Evolutionary conservation across 116 monocot species (phyloP), one percentile per base, ranked within the genome.

Genomic region (Dioscorea cayenensis): DNA sequence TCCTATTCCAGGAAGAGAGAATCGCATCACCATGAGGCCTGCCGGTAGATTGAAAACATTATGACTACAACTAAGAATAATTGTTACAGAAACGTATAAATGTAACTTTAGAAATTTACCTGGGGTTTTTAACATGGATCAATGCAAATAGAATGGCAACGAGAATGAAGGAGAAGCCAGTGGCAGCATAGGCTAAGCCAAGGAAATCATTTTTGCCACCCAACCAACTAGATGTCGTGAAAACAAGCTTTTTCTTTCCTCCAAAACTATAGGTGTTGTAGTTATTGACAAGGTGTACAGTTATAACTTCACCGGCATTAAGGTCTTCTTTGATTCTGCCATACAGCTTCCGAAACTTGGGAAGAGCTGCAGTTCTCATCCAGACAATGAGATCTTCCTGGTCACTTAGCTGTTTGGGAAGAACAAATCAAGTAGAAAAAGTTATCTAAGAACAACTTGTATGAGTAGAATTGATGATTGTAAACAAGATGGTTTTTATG

Each of bases 351-450:
- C 89, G 65, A 64, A 89, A 89, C 51, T 83, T 85, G 60, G 89
- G 89, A 60, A 89, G 89, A 23, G 89, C 89, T 71, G 89, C 71
- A 28, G 83, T 67, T 28, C 85, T 82, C 85, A 89, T 89, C 85
- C 89, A 89, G 8, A 89, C 78, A 55, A 89, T 85, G 22, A 89
- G 83, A 78, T 85, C 89, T 80, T 89, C 85, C 59, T 85, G 85
- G 49, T 89, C 78, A 68, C 78, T 89, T 49, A 89, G 77, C 88
- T 88, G 67, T 66, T 73, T 74, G 27, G 38, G 36, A 36, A 37
- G n/a, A 17, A 21, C 43, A 62, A 62, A 62, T 62, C 62, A 62
- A 62, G 62, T 55, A 19, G 55, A 55, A 55, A 55, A 43, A 43
- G 43, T 55, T 16, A n/a, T 55, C 16, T 19, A 2, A 55, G 55